Evolutionary conservation across 2,329 filamentous ascomycete genomes (phyloP).

Genomic region (Aspergillus fijiensis): DNA sequence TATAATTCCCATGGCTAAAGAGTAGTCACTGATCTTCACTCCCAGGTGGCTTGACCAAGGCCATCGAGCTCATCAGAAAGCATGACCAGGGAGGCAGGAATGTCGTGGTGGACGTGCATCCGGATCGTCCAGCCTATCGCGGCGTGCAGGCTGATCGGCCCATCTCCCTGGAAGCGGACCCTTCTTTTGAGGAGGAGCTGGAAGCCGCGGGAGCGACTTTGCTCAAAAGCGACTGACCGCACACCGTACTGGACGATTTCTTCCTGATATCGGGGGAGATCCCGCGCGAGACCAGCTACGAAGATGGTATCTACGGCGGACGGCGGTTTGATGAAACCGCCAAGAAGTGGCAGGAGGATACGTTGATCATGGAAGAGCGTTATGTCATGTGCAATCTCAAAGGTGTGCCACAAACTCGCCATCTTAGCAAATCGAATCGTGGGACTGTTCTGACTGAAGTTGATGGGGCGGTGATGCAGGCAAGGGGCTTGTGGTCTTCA

Average conservation of each 20-base stretch:
- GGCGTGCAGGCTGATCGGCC: conserved; percentile 6
- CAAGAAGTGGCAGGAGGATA: conserved; percentile 3
- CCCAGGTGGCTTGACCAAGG: conserved; percentile 1
- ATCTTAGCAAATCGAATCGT: too few relatives aligned
- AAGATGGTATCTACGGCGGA: conserved; percentile 8
- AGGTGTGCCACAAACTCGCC: not conserved
- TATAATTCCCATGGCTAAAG: too few relatives aligned
- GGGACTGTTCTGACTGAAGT: too few relatives aligned
- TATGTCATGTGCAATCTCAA: conserved; percentile 14
- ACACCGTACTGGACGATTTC: conserved; percentile 7
- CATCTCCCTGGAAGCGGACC: conserved; percentile 8
- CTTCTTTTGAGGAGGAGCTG: conserved; percentile 9
- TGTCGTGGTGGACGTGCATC: conserved; percentile 8
- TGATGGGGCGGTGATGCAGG: not conserved
- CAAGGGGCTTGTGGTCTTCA: conserved; percentile 10
- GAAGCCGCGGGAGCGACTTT: not conserved
- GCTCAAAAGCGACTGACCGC: conserved; percentile 3
- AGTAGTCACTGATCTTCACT: too few relatives aligned
- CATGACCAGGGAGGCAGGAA: not conserved
- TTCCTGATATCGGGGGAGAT: conserved; percentile 9
- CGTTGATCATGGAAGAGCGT: conserved; percentile 6
- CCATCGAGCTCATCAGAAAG: conserved; percentile 5
- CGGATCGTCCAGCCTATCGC: conserved; percentile 2
- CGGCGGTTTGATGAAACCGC: not conserved
- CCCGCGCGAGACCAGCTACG: conserved; percentile 5